A percentile compares a stretch with the other conserved stretches of the same genome.
Conservation (phyloP, 495 filamentous ascomycete genomes). For the Tuber umbilicatum region DNA sequence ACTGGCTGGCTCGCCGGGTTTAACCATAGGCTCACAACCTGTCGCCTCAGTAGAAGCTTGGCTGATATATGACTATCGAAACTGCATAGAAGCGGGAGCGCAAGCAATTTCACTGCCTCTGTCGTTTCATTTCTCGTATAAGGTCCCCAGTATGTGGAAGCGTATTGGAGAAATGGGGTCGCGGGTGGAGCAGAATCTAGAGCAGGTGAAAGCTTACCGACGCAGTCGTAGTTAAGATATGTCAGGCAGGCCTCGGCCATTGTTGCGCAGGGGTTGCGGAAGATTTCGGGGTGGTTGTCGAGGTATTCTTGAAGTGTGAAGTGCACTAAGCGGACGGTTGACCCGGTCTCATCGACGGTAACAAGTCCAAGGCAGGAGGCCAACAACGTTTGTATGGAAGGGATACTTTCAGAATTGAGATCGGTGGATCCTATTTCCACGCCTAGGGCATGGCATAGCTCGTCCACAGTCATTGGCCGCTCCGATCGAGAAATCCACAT, state of each 20-base stretch:
- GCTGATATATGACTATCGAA: neutral
- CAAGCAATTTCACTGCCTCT: neutral
- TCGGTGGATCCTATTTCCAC: neutral
- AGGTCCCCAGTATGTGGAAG: neutral
- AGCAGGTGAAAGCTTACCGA: neutral
- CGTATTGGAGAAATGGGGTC: neutral
- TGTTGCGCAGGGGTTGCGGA: neutral
- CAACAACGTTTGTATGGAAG: neutral
- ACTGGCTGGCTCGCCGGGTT: too few species aligned
- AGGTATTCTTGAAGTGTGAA: neutral
- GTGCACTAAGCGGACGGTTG: neutral
- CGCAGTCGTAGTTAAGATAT: neutral
- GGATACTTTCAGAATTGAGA: neutral
- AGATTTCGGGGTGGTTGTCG: neutral
- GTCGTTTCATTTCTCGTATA: neutral
- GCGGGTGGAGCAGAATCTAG: neutral
- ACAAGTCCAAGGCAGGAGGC: neutral
- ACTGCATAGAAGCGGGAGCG: neutral
- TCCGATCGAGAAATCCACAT: neutral
- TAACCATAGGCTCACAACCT: fast-evolving
- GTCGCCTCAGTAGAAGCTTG: neutral
- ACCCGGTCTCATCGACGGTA: neutral
- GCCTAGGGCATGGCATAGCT: neutral
- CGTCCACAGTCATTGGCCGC: neutral
- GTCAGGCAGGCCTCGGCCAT: neutral